Percentiles rank a stretch among this genome's conserved stretches.
These are phyloP conservation scores for Inosperma sp. DNA, from an alignment of 768 basidiomycete genomes.

Conservation along the genomic window DNA sequence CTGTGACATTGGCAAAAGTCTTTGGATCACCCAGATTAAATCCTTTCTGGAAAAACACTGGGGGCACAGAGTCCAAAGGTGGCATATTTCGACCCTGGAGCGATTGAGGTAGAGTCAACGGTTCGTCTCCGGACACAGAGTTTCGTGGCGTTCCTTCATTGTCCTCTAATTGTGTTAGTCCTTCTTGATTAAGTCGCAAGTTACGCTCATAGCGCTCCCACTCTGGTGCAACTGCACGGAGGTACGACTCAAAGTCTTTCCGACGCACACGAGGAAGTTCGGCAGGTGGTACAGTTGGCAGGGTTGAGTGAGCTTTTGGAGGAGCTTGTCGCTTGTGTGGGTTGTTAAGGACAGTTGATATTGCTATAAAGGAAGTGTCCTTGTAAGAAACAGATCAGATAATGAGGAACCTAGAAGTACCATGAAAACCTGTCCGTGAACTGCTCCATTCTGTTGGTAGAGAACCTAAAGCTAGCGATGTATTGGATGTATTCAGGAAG, in stretches of 20 bases:
- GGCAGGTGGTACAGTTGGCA: slow-evolving; percentile 67
- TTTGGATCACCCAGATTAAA: slow-evolving; percentile 82
- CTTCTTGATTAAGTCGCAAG: slow-evolving; percentile 34
- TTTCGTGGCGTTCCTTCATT: slow-evolving; percentile 23
- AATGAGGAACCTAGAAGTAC: slow-evolving; percentile 34
- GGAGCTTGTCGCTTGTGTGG: slow-evolving; percentile 82
- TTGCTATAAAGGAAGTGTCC: slow-evolving; percentile 56
- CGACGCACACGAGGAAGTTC: slow-evolving; percentile 76
- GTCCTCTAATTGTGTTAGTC: slow-evolving; percentile 38
- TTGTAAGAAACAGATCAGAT: slow-evolving; percentile 2
- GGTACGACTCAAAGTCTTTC: slow-evolving; percentile 82
- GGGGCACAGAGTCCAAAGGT: slow-evolving; percentile 69
- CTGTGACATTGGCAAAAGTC: slow-evolving; percentile 75
- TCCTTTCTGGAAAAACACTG: slow-evolving; percentile 68
- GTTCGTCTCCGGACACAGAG: slow-evolving; percentile 19
- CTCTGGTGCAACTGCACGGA: slow-evolving; percentile 64
- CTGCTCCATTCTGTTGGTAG: slow-evolving; percentile 74
- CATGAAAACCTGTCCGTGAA: slow-evolving; percentile 83
- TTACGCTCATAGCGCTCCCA: slow-evolving; percentile 70
- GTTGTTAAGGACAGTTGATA: slow-evolving; percentile 90
- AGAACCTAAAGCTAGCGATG: slow-evolving; percentile 43
- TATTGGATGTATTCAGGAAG: slow-evolving; percentile 47
- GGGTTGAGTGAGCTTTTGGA: slow-evolving; percentile 78
- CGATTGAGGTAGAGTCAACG: slow-evolving; percentile 20
- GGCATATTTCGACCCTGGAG: slow-evolving; percentile 49